These are phyloP conservation scores for Geosmithia flava DNA, from an alignment of 2,329 filamentous ascomycete species.

Conservation along the genomic window DNA sequence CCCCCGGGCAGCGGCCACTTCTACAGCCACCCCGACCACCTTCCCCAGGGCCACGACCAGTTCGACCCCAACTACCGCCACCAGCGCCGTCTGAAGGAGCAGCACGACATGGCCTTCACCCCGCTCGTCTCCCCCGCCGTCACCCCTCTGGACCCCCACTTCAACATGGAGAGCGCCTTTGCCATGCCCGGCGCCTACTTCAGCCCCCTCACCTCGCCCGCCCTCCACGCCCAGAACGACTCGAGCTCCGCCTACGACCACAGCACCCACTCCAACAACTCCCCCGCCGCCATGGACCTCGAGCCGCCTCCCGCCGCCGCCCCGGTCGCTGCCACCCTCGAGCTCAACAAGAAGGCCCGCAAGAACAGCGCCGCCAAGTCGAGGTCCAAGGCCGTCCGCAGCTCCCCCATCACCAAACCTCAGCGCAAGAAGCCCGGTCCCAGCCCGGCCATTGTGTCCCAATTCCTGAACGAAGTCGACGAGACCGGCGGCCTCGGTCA, in stretches of 20 bases:
- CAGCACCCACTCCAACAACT: conserved; percentile 33
- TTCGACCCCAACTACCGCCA: conserved; percentile 54
- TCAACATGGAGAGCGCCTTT: conserved; percentile 45
- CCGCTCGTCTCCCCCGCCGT: conserved; percentile 76
- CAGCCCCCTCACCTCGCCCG: conserved; percentile 71
- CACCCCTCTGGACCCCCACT: conserved; percentile 63
- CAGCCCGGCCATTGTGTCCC: conserved; percentile 43
- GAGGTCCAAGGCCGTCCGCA: conserved; percentile 40
- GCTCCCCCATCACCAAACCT: conserved; percentile 63
- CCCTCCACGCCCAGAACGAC: conserved; percentile 60
- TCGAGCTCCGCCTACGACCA: conserved; percentile 30
- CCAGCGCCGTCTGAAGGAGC: conserved; percentile 54
- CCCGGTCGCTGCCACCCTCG: conserved; percentile 29
- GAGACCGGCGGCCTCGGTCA: conserved; percentile 12
- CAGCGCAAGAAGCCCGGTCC: conserved; percentile 39
- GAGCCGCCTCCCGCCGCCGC: conserved; percentile 24
- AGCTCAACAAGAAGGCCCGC: conserved; percentile 36
- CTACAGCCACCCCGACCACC: conserved; percentile 55
- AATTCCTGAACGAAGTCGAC: conserved; percentile 40
- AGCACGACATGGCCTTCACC: conserved; percentile 67
- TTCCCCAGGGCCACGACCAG: conserved; percentile 54
- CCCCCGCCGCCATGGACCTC: conserved; percentile 44
- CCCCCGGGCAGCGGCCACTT: conserved; percentile 45
- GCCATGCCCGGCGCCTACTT: conserved; percentile 63
- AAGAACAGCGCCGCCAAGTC: conserved; percentile 39